These are phyloP conservation scores for Phylloboletellus chloephorus DNA, from an alignment of 1,284 basidiomycete genomes.

Conservation along the genomic window DNA sequence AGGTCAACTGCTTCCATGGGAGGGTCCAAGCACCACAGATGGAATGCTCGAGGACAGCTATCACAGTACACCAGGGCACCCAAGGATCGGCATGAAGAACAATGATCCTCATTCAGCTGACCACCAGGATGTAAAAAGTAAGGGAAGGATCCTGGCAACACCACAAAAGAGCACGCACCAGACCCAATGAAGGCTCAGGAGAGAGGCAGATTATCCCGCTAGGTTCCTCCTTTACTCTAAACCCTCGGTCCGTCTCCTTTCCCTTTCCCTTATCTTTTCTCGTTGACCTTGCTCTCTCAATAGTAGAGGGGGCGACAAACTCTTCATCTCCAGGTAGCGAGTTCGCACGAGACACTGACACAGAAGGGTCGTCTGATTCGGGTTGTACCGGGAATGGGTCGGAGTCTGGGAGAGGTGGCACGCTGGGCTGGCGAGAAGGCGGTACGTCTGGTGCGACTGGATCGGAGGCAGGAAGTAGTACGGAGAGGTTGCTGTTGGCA, in stretches of 20 bases:
- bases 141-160: conserved; percentile 13
- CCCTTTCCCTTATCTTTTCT: conserved; percentile 57
- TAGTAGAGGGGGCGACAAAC: conserved; percentile 24
- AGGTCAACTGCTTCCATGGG: conserved; percentile 86
- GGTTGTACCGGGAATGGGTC: conserved; percentile 40
- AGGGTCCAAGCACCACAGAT: conserved; percentile 94
- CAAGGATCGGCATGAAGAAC: conserved; percentile 81
- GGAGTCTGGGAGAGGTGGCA: conserved; percentile 36
- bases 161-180: conserved; percentile 35
- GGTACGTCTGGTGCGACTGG: conserved; percentile 30
- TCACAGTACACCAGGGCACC: conserved; percentile 92
- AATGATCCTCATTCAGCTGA: conserved; percentile 90
- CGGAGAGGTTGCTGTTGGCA: conserved; percentile 19
- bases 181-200: conserved; percentile 41
- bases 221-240: conserved; percentile 69
- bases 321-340: conserved; percentile 51
- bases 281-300: conserved; percentile 33
- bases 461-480: conserved; percentile 37
- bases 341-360: conserved; percentile 52
- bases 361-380: conserved; percentile 47
- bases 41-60: conserved; percentile 93
- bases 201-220: conserved; percentile 42
- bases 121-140: conserved; percentile 19
- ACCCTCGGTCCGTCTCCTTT: conserved; percentile 52
- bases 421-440: conserved; percentile 35